phyloP scores from a whole-genome alignment of 2,329 filamentous ascomycete genomes.

The Colletotrichum sp. region DNA sequence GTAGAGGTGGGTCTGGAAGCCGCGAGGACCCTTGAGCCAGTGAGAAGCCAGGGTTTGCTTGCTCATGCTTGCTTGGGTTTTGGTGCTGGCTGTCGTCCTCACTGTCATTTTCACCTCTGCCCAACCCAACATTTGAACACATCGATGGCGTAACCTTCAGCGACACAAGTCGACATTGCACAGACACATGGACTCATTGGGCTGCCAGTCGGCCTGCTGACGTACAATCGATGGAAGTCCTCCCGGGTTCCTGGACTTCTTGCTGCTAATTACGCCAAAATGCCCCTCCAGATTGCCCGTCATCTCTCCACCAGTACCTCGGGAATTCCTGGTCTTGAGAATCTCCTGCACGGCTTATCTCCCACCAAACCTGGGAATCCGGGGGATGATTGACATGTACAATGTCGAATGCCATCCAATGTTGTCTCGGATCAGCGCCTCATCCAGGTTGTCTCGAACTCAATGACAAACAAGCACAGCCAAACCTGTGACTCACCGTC shows the following conservation, averaged over 20 bases:
- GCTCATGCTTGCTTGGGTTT: neutral
- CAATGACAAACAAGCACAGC: neutral
- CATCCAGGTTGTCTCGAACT: neutral
- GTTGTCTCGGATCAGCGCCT: neutral
- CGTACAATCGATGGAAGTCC: neutral
- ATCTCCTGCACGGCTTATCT: slow-evolving; percentile 1
- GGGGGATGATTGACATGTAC: neutral
- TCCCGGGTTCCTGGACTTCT: neutral
- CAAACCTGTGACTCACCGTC: neutral
- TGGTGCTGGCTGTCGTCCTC: neutral
- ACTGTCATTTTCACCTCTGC: slow-evolving; percentile 2
- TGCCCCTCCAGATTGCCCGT: neutral
- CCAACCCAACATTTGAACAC: neutral
- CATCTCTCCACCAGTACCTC: neutral
- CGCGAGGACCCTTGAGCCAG: neutral
- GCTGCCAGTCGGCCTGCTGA: neutral
- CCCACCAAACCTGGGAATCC: neutral
- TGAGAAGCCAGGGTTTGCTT: neutral
- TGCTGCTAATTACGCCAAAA: neutral
- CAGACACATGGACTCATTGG: neutral
- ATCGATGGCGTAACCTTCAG: slow-evolving; percentile 8
- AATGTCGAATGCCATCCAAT: slow-evolving; percentile 1
- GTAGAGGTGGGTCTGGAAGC: neutral
- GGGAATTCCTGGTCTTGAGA: neutral
- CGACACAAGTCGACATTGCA: neutral